phyloP scores from a whole-genome alignment of 2,329 filamentous ascomycete species.

The Fusarium torulosum region DNA sequence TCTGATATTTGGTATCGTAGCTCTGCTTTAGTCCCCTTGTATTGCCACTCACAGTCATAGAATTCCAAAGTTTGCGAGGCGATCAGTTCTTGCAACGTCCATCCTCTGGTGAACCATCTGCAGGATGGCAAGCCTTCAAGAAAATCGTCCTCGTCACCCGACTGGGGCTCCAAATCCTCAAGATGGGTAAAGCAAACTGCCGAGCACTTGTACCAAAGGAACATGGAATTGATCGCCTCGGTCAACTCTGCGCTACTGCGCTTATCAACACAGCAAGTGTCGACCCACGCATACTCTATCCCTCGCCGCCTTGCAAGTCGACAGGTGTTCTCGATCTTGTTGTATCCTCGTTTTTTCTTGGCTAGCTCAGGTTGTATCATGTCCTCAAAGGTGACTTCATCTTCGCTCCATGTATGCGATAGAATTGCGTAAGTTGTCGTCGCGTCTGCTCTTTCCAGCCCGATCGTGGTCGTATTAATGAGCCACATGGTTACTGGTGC shows the following conservation, averaged over 20 bases:
- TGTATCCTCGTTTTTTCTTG: neutral
- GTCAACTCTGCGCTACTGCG: slow-evolving; percentile 15
- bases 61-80: neutral
- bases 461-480: neutral
- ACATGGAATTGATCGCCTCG: slow-evolving; percentile 14
- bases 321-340: slow-evolving; percentile 1
- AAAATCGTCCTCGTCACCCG: accelerated
- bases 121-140: neutral
- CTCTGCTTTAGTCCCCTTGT: neutral
- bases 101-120: slow-evolving; percentile 12
- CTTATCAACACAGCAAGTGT: slow-evolving; percentile 16
- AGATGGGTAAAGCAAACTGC: slow-evolving; percentile 5
- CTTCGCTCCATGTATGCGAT: slow-evolving; percentile 1
- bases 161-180: neutral
- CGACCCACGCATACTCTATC: slow-evolving; percentile 2
- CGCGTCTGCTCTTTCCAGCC: neutral
- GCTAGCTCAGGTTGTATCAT: neutral
- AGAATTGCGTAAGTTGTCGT: neutral
- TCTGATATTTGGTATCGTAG: accelerated
- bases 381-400: slow-evolving; percentile 12
- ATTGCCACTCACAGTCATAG: neutral
- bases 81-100: slow-evolving; percentile 22
- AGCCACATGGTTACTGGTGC: slow-evolving; percentile 3
- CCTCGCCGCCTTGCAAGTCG: neutral
- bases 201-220: slow-evolving; percentile 2